Percentiles rank a stretch among this genome's conserved stretches.
These are phyloP conservation scores for Dissoconium aciculare DNA, from an alignment of 2,329 filamentous ascomycete genomes.

Conservation along the genomic window DNA sequence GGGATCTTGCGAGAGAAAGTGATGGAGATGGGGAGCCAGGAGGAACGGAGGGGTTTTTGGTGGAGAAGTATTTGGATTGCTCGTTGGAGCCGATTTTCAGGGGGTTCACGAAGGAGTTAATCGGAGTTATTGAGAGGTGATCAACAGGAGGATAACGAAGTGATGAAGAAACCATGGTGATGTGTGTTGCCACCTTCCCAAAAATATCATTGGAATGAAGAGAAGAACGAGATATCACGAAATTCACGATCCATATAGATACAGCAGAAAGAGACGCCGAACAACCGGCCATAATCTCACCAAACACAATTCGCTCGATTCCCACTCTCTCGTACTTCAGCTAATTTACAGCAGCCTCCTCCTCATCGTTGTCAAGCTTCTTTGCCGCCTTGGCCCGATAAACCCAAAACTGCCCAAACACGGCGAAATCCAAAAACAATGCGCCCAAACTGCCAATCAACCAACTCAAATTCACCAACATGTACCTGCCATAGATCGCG, in stretches of 20 bases:
- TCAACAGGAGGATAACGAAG: constrained; percentile 12
- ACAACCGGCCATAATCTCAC: too few species aligned
- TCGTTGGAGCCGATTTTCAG: constrained; percentile 56
- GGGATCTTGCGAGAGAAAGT: constrained; percentile 27
- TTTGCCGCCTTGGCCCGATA: constrained; percentile 43
- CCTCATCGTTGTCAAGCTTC: constrained; percentile 20
- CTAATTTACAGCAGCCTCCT: too few species aligned
- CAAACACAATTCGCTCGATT: too few species aligned
- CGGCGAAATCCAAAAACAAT: constrained; percentile 65
- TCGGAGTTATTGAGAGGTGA: constrained; percentile 9
- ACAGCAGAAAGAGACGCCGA: too few species aligned
- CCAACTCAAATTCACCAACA: constrained; percentile 85
- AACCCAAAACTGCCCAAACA: constrained; percentile 84
- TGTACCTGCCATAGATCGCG: constrained; percentile 60
- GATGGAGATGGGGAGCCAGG: constrained; percentile 14
- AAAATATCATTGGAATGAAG: too few species aligned
- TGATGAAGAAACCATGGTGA: constrained; percentile 5
- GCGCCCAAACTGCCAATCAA: constrained; percentile 79
- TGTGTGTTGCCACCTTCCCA: too few species aligned
- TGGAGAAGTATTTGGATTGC: constrained; percentile 59
- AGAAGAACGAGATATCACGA: too few species aligned
- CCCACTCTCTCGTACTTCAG: too few species aligned
- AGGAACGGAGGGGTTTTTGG: constrained; percentile 34
- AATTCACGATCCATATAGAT: too few species aligned
- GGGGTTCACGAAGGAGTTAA: constrained; percentile 36